Conservation (phyloP, 257 asterid genomes). For the Mitragyna speciosa region DNA sequence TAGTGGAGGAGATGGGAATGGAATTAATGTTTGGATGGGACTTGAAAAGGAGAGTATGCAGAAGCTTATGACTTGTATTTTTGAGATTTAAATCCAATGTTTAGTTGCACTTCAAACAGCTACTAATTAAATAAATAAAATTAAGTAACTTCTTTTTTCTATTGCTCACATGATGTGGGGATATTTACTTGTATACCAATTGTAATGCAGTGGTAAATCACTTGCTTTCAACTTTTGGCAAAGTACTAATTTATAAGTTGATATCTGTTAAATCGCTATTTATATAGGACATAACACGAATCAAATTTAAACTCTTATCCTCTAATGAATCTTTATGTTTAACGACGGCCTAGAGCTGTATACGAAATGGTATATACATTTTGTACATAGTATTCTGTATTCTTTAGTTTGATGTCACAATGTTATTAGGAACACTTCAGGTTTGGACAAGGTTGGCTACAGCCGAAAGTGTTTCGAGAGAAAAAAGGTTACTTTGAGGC, state of each 20-base stretch:
- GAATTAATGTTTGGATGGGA: slow-evolving; percentile 46
- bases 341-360: too few species aligned
- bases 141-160: too few species aligned
- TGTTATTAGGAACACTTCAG: neutral
- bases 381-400: too few species aligned
- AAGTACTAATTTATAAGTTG: neutral
- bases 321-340: too few species aligned
- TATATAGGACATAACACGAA: too few species aligned
- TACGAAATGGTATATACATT: neutral
- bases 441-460: neutral
- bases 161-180: too few species aligned
- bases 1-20: slow-evolving; percentile 16
- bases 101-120: neutral
- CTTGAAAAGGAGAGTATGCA: slow-evolving; percentile 36
- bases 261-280: neutral
- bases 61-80: slow-evolving; percentile 30
- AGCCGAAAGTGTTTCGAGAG: neutral
- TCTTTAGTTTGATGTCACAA: neutral
- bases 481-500: neutral
- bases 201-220: neutral
- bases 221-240: neutral
- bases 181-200: neutral
- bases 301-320: neutral
- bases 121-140: too few species aligned
- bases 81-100: slow-evolving; percentile 10